Evolutionary conservation across 169 alveolate species (phyloP).

Genomic region (Plasmodium berghei): DNA sequence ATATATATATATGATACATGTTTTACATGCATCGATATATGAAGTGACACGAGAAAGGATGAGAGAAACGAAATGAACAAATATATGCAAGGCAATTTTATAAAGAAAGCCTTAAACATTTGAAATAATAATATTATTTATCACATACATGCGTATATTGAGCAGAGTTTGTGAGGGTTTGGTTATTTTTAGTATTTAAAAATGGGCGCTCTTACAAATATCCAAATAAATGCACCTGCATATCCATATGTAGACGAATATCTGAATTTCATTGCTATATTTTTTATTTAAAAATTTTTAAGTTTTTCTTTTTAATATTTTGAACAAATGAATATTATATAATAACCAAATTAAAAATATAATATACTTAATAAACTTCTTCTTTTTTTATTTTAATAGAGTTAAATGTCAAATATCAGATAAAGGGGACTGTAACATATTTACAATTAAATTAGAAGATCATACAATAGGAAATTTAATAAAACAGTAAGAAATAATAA

Average conservation of each 20-base stretch:
- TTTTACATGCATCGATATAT: not conserved
- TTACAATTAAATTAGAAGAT: conserved; percentile 69
- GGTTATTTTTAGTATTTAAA: no score
- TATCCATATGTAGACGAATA: no score
- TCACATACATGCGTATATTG: no score
- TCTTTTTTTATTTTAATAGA: conserved; percentile 17
- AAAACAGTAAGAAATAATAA: conserved; percentile 34
- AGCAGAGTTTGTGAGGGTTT: no score
- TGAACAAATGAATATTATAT: no score
- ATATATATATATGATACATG: not conserved
- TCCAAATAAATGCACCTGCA: no score
- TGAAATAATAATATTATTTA: not conserved
- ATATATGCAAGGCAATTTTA: not conserved
- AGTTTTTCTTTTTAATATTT: no score
- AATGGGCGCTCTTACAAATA: no score
- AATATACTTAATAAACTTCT: no score
- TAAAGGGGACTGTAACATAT: conserved; percentile 71
- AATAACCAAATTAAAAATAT: no score
- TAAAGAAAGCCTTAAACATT: not conserved
- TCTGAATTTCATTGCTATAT: no score
- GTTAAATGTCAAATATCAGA: conserved; percentile 68
- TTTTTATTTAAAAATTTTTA: no score
- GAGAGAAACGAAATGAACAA: not conserved
- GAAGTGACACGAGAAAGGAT: not conserved
- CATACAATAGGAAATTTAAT: conserved; percentile 74